These are phyloP conservation scores for Eruca vesicaria DNA, from an alignment of 441 rosid species.

Conservation along the genomic window DNA sequence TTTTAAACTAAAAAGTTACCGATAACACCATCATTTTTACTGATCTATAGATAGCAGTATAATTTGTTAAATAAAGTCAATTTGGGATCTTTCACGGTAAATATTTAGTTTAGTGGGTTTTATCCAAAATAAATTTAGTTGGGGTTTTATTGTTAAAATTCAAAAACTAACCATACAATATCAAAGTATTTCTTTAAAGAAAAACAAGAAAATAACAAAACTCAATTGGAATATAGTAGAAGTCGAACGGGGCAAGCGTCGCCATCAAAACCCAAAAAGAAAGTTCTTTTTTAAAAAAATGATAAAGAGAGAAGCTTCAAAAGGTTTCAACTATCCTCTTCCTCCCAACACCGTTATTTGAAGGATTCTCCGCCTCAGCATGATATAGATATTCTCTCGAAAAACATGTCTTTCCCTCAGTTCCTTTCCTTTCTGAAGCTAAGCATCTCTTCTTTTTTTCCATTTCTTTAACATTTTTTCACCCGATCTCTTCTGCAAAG, in stretches of 20 bases:
- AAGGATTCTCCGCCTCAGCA: conserved; percentile 49
- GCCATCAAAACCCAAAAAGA: neutral
- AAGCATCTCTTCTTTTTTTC: conserved; percentile 67
- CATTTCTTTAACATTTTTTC: conserved; percentile 8
- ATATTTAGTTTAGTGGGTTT: no score
- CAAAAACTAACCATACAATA: neutral
- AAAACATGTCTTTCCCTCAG: conserved; percentile 39
- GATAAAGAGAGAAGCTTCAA: conserved; percentile 16
- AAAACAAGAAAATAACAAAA: neutral
- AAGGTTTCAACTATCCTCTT: conserved; percentile 30
- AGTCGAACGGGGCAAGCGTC: neutral
- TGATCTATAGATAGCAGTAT: no score
- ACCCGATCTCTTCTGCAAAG: conserved; percentile 39
- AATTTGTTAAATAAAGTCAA: no score
- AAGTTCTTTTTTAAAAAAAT: neutral
- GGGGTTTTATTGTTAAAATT: no score
- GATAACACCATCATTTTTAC: no score
- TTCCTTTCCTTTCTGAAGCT: conserved; percentile 79
- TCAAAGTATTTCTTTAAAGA: neutral
- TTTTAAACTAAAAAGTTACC: no score
- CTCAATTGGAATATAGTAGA: neutral
- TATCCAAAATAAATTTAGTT: no score
- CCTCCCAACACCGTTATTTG: conserved; percentile 42
- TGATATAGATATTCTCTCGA: conserved; percentile 31
- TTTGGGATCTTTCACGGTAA: no score